Base-by-base conservation (phyloP, 1,139 yeast species). In the Hanseniaspora sp. region DNA sequence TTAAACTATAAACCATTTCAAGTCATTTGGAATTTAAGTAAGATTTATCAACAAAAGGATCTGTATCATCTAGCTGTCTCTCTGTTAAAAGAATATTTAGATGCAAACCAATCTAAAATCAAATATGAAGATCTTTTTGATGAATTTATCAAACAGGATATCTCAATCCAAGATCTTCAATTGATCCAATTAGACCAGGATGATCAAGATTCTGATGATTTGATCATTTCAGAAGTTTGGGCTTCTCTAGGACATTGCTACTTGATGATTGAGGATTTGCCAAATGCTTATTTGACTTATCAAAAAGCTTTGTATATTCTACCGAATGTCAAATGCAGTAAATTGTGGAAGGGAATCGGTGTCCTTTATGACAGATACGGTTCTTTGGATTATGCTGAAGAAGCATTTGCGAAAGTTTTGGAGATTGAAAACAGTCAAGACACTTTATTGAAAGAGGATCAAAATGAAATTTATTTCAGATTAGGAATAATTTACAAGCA, bases 331-430 rank as follows among this genome's bases (percentile, higher is more conserved):
- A 87, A 88, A 62, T 96, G 90, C 52, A 97, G 98, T 54, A 88
- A 88, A 67, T 77, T 90, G 62, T 92, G 98, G 97, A 96, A 92
- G 68, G 98, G 98, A 0, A 92, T 92, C 62, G 98, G 98, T 42
- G 92, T 92, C 58, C 74, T 92, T 58, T 92, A 92, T 68, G 98
- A 92, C 68, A 76, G 98, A 53, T 92, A 92, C 67, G 98, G 97
- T 15, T 86, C 95, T 8, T 73, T 90, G 61, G 97, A 90, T 69
- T 92, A 90, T 64, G 98, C 98, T 4, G 97, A 92, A 68, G 98
- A 92, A 68, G 97, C 98, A 5, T 92, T 92, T 71, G 95, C 94
- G 40, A 81, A 95, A 62, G 98, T 92, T 13, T 74, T 92, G 68
- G 96, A 90, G 66, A 79, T 92, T 74, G 97, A 92, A 69, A 51